Percentiles rank a stretch among this genome's conserved stretches.
Evolutionary conservation across 352 stramenopile genomes (phyloP).

Genomic region (Pythium scleroteichum): DNA sequence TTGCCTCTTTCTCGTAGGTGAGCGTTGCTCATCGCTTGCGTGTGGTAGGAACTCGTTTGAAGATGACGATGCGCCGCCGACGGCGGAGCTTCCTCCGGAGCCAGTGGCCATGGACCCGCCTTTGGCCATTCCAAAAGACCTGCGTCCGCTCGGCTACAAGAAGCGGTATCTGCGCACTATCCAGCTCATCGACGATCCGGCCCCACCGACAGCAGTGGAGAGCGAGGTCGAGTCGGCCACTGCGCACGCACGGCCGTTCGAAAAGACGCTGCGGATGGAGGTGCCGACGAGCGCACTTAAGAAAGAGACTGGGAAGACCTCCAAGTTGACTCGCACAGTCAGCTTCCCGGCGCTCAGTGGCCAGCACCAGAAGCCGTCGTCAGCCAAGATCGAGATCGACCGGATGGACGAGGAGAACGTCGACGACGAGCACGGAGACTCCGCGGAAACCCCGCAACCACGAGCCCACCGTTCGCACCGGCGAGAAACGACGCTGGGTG

Average conservation of each 20-base stretch:
- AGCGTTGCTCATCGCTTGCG: neutral
- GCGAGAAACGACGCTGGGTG: constrained; percentile 9
- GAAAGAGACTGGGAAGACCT: constrained; percentile 16
- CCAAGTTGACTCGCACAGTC: constrained; percentile 16
- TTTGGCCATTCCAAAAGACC: constrained; percentile 52
- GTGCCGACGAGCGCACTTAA: neutral
- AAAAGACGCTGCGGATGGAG: constrained; percentile 19
- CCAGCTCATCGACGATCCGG: constrained; percentile 43
- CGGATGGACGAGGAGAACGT: constrained; percentile 1
- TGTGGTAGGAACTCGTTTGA: constrained; percentile 63
- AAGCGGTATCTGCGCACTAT: constrained; percentile 61
- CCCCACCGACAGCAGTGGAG: neutral
- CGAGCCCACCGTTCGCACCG: constrained; percentile 7
- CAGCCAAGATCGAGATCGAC: too few relatives aligned
- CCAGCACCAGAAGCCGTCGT: neutral
- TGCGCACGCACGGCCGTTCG: constrained; percentile 11
- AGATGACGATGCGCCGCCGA: constrained; percentile 30
- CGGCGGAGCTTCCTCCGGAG: constrained; percentile 40
- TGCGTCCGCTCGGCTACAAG: constrained; percentile 48
- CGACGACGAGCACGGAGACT: neutral
- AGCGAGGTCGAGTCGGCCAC: neutral
- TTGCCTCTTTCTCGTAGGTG: neutral
- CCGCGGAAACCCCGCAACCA: too few relatives aligned
- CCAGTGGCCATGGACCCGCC: constrained; percentile 47
- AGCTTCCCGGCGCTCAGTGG: constrained; percentile 10